phyloP scores from a whole-genome alignment of 2,329 filamentous ascomycete genomes.

The Ascochyta lentis region DNA sequence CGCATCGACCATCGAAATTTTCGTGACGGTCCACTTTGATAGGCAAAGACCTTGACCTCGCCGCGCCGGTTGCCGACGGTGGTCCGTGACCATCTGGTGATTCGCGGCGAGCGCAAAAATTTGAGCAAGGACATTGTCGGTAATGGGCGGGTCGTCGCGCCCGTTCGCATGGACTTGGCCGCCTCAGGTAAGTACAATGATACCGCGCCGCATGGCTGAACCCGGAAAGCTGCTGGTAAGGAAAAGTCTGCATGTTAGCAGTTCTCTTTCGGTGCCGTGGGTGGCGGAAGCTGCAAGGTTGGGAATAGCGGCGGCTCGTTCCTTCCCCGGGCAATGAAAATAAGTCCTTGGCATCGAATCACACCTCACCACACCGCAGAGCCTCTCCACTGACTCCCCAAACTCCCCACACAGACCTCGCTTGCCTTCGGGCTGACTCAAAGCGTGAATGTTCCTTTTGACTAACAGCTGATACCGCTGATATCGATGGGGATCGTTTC shows the following conservation, averaged over 20 bases:
- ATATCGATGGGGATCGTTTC: slow-evolving; percentile 7
- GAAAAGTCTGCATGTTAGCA: slow-evolving; percentile 39
- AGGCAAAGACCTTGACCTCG: slow-evolving; percentile 24
- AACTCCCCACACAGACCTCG: slow-evolving; percentile 19
- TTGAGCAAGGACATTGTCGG: slow-evolving; percentile 31
- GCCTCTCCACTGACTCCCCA: slow-evolving; percentile 1
- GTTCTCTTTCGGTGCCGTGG: slow-evolving; percentile 19
- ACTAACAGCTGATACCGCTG: slow-evolving; percentile 23
- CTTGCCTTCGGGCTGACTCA: slow-evolving; percentile 19
- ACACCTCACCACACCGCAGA: slow-evolving; percentile 1
- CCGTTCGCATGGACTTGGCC: slow-evolving; percentile 20
- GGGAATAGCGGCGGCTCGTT: slow-evolving; percentile 31
- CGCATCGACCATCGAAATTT: slow-evolving; percentile 37
- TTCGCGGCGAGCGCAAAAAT: slow-evolving; percentile 31
- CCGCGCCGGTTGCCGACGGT: slow-evolving; percentile 24
- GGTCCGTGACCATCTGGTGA: slow-evolving; percentile 30
- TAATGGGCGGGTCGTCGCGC: slow-evolving; percentile 31
- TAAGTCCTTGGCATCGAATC: slow-evolving; percentile 22
- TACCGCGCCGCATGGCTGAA: slow-evolving; percentile 19
- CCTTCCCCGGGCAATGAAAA: slow-evolving; percentile 30
- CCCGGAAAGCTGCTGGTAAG: slow-evolving; percentile 16
- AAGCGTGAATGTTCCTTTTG: slow-evolving; percentile 20
- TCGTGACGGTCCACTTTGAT: slow-evolving; percentile 42
- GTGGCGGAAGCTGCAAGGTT: slow-evolving; percentile 24
- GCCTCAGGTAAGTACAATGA: slow-evolving; percentile 13